Percentiles rank a stretch among this genome's conserved stretches.
Conservation (phyloP, 1,284 basidiomycete species). For the Heterobasidion irregulare region DNA sequence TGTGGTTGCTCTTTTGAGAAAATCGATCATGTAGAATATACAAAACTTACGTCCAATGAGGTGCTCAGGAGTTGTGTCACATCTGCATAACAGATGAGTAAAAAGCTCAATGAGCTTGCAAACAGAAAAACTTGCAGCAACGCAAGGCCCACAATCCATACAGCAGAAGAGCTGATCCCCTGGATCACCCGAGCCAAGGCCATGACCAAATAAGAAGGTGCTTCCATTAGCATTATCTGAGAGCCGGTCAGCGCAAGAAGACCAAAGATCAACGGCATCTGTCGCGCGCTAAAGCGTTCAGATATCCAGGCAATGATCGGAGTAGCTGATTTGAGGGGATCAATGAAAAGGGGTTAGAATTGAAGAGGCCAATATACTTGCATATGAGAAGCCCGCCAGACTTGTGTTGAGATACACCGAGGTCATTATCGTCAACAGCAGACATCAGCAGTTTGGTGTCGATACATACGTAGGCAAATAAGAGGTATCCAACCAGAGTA, state of each 20-base stretch:
- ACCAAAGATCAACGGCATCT: slow-evolving; percentile 52
- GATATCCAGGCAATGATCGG: slow-evolving; percentile 64
- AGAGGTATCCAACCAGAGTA: slow-evolving; percentile 56
- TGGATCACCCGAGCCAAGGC: slow-evolving; percentile 66
- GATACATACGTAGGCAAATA: slow-evolving; percentile 50
- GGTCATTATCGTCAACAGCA: not conserved
- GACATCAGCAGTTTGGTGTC: not conserved
- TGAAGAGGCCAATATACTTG: slow-evolving; percentile 8
- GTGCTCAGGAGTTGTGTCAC: slow-evolving; percentile 57
- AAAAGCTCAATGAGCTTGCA: slow-evolving; percentile 6
- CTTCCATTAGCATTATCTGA: slow-evolving; percentile 72
- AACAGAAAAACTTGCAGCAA: slow-evolving; percentile 40
- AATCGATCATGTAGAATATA: not conserved
- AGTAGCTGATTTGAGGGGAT: slow-evolving; percentile 38
- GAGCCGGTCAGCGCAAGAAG: slow-evolving; percentile 47
- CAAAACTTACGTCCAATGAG: slow-evolving; percentile 46
- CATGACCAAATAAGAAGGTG: slow-evolving; percentile 64
- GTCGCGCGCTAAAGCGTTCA: slow-evolving; percentile 48
- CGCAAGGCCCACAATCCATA: slow-evolving; percentile 71
- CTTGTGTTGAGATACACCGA: slow-evolving; percentile 9
- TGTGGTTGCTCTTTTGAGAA: not conserved
- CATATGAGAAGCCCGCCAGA: slow-evolving; percentile 26
- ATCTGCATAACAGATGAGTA: slow-evolving; percentile 28
- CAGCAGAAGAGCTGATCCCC: slow-evolving; percentile 63
- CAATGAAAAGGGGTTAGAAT: too few relatives aligned